Percentiles rank a stretch among this genome's conserved stretches.
Evolutionary conservation across 352 stramenopile species (phyloP).

Genomic region (Aphanomyces astaci): DNA sequence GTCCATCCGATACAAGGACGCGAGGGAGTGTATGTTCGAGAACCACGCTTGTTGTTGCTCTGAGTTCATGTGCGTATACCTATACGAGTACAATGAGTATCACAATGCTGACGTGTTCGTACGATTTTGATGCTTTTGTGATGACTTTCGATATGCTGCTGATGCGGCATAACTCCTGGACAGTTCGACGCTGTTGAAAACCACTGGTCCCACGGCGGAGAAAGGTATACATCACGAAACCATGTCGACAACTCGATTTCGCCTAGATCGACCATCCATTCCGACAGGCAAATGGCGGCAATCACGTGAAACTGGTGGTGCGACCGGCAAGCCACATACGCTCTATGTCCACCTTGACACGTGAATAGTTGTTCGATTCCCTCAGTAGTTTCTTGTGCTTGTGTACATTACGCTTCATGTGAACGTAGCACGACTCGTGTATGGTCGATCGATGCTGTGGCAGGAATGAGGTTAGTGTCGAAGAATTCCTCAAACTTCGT

Average conservation of each 20-base stretch:
- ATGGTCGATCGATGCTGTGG: neutral
- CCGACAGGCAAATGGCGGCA: neutral
- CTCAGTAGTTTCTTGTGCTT: neutral
- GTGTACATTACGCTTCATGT: neutral
- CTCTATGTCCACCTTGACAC: neutral
- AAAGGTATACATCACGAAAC: neutral
- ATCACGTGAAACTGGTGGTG: neutral
- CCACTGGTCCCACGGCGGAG: neutral
- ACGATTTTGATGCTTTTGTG: neutral
- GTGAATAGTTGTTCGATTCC: neutral
- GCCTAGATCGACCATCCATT: neutral
- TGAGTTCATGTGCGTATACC: no score
- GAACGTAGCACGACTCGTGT: neutral
- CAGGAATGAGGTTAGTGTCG: neutral
- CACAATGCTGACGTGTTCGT: no score
- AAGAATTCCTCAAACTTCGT: neutral
- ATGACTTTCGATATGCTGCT: neutral
- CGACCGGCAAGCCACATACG: neutral
- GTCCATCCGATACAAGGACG: no score
- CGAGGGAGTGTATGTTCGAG: no score
- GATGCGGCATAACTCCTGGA: neutral
- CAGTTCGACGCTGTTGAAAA: neutral
- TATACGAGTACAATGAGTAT: no score
- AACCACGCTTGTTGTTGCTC: no score
- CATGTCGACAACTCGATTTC: neutral